Evolutionary conservation across 1,284 basidiomycete genomes (phyloP), one percentile per base, ranked within the genome.

Genomic region (Wallemia hederae): DNA sequence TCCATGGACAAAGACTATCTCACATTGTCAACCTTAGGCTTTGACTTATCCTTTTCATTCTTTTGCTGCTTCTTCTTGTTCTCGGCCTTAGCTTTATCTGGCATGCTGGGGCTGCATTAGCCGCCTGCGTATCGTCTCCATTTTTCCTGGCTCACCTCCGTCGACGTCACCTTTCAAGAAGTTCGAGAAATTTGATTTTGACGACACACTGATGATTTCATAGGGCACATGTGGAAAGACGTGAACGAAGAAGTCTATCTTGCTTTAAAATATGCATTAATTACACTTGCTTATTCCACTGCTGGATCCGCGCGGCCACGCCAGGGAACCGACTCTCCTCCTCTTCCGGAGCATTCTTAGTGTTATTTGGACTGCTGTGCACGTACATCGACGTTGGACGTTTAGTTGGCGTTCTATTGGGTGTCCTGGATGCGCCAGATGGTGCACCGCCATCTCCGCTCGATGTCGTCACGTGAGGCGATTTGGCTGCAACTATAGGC

Each of bases 11-110:
- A 27, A 55, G 66, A 61, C 28, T 62, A 64, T 68, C 66, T 62
- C 70, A 81, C 82, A 80, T 85, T 83, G 73, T 85, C 82, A 1
- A 81, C 80, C 69, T 80, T 80, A 65, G 78, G 75, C 70, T 83
- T 84, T 62, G 77, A 76, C 27, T 70, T 70, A 7, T 25, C 29
- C 15, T 59, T 59, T n/a, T 49, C 39, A 14, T 56, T 59, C 7
- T 62, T 59, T 64, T 73, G 71, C 64, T 77, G 74, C 65, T 76
- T 74, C 69, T 80, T 79, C 72, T 84, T 84, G 28, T 82, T 83
- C 14, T 49, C 39, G 5, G 39, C 39, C 39, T 49, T 49, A 5
- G 39, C 39, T 49, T 49, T 49, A n/a, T 49, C 39, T 57, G 83
- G 80, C 83, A 85, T 84, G 49, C 15, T 63, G 60, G 24, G n/a